A percentile compares a stretch with the other conserved stretches of the same genome.
These are phyloP conservation scores for Nicotiana undulata DNA, from an alignment of 257 asterid genomes.

Conservation along the genomic window DNA sequence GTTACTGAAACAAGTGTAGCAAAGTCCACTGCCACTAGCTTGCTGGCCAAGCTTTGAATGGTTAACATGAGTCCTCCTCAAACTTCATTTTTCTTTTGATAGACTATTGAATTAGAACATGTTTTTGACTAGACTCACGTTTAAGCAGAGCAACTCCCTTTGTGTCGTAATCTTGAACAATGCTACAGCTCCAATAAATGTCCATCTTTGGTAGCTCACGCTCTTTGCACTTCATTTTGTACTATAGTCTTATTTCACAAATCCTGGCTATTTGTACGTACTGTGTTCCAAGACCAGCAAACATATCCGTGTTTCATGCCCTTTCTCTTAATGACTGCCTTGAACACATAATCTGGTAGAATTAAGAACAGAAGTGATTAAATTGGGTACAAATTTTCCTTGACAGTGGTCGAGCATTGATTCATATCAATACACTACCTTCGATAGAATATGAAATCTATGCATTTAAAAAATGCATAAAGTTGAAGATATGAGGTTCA, in stretches of 20 bases:
- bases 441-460: too few species aligned
- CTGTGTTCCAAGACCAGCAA: neutral
- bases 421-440: too few species aligned
- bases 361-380: neutral
- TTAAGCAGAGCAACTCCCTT: neutral
- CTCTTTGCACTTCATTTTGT: neutral
- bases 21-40: slow-evolving; percentile 38
- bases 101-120: neutral
- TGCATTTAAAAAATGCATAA: too few species aligned
- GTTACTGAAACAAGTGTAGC: slow-evolving; percentile 41
- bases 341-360: neutral
- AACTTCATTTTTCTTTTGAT: too few species aligned
- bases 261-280: neutral
- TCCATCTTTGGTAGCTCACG: neutral
- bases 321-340: neutral
- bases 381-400: neutral
- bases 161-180: neutral
- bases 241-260: too few species aligned
- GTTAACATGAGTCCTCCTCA: too few species aligned
- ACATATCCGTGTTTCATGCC: neutral
- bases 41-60: slow-evolving; percentile 54
- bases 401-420: neutral
- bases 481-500: too few species aligned
- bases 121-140: neutral
- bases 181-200: neutral